Percentiles rank a stretch among this genome's conserved stretches.
These are phyloP conservation scores for Musa acuminata DNA, from an alignment of 176 grass and related monocot genomes.

Conservation along the genomic window DNA sequence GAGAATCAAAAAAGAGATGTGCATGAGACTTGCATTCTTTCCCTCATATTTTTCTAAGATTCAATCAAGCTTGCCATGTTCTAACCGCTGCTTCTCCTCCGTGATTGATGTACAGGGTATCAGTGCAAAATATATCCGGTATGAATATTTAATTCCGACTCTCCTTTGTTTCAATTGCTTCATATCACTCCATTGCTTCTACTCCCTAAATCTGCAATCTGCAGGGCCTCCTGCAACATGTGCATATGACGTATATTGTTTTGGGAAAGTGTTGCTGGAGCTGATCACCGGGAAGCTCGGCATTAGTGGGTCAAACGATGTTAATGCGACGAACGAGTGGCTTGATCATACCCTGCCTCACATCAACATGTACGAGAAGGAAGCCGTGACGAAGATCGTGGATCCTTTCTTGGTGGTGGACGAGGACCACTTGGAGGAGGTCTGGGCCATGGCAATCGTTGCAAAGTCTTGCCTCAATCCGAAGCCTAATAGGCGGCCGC, in stretches of 20 bases:
- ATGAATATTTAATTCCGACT: constrained; percentile 3
- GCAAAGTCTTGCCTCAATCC: constrained; percentile 97
- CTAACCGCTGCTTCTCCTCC: neutral
- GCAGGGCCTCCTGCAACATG: constrained; percentile 53
- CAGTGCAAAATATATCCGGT: constrained; percentile 68
- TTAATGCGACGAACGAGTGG: constrained; percentile 44
- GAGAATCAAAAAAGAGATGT: too few species aligned
- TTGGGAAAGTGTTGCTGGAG: constrained; percentile 91
- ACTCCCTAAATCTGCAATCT: constrained; percentile 17
- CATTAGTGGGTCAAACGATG: constrained; percentile 52
- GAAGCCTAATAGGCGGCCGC: constrained; percentile 59
- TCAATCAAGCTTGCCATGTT: neutral
- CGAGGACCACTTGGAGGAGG: constrained; percentile 96
- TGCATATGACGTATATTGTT: constrained; percentile 74
- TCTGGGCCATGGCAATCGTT: constrained; percentile 95
- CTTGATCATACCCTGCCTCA: constrained; percentile 52
- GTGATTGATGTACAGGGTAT: constrained; percentile 33
- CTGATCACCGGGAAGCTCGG: constrained; percentile 76
- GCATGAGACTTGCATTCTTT: too few species aligned
- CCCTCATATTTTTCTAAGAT: neutral
- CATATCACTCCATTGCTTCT: neutral
- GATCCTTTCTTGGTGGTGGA: constrained; percentile 83
- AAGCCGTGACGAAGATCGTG: constrained; percentile 80
- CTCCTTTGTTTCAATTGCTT: neutral
- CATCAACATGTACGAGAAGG: constrained; percentile 84